Conservation (phyloP, 179 eudicot genomes). For the Silene coronaria region DNA sequence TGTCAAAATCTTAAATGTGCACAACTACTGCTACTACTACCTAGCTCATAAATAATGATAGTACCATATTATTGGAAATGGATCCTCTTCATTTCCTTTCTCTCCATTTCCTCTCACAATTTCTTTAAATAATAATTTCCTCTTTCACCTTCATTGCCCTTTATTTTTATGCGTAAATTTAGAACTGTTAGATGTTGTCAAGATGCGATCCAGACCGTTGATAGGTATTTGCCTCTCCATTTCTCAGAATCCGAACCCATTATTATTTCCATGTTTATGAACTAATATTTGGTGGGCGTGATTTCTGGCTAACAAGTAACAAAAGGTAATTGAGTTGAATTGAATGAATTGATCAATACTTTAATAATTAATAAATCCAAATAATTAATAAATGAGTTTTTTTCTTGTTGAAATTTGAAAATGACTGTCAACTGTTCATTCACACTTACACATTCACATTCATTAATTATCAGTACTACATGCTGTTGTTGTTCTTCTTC, state of each 20-base stretch:
- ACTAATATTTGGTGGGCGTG: not conserved
- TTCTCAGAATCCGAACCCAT: too few relatives aligned
- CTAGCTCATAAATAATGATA: not conserved
- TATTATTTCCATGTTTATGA: not conserved
- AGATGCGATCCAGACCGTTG: too few relatives aligned
- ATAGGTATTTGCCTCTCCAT: too few relatives aligned
- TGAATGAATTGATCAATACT: not conserved
- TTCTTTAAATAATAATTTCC: too few relatives aligned
- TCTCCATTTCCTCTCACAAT: too few relatives aligned
- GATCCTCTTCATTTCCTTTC: too few relatives aligned
- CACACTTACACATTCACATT: not conserved
- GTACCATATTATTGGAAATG: not conserved
- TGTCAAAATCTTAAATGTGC: not conserved
- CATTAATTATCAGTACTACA: slow-evolving; percentile 17
- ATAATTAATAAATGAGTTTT: not conserved
- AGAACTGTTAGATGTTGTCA: too few relatives aligned
- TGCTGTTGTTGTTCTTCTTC: not conserved
- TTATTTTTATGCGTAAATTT: too few relatives aligned
- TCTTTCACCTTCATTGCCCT: too few relatives aligned
- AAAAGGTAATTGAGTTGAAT: not conserved
- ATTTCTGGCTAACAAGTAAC: not conserved
- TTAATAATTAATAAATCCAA: not conserved
- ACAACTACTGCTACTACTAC: too few relatives aligned
- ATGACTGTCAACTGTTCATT: slow-evolving; percentile 26
- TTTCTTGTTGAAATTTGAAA: slow-evolving; percentile 19